Percentiles rank a stretch among this genome's conserved stretches.
phyloP scores from a whole-genome alignment of 2,329 filamentous ascomycete genomes.

The Botrytis sinoallii region DNA sequence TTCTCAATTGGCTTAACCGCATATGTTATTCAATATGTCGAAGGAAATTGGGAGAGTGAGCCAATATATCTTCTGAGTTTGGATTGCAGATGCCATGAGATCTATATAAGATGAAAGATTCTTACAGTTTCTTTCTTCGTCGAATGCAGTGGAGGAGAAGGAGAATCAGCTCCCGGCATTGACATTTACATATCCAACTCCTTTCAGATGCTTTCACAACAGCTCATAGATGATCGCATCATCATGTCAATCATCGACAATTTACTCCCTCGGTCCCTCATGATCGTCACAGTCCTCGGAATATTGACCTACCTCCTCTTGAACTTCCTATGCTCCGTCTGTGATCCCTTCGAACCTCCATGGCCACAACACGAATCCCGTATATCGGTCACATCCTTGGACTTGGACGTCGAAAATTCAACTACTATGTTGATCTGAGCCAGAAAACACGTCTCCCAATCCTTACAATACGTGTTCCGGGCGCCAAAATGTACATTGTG shows the following conservation, averaged over 20 bases:
- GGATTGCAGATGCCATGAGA: neutral
- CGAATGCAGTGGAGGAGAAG: neutral
- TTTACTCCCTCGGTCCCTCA: too few species aligned
- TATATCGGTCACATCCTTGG: conserved; percentile 21
- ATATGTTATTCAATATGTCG: neutral
- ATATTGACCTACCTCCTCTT: neutral
- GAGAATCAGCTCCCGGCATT: neutral
- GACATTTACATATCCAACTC: neutral
- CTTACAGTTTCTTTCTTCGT: neutral
- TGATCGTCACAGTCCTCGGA: neutral
- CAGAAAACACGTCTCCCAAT: conserved; percentile 35
- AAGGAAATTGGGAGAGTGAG: neutral
- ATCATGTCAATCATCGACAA: neutral
- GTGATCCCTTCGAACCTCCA: neutral
- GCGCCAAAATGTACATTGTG: conserved; percentile 44
- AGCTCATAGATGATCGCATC: neutral
- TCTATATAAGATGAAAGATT: neutral
- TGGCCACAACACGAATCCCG: conserved; percentile 7
- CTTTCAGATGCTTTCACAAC: neutral
- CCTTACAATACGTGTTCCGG: conserved; percentile 43
- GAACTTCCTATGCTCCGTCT: neutral
- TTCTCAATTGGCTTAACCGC: neutral
- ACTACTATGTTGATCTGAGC: conserved; percentile 22
- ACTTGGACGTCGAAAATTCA: conserved; percentile 15
- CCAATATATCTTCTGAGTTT: neutral